These are phyloP conservation scores for Acacia crassicarpa DNA, from an alignment of 306 rosid genomes.

Conservation along the genomic window DNA sequence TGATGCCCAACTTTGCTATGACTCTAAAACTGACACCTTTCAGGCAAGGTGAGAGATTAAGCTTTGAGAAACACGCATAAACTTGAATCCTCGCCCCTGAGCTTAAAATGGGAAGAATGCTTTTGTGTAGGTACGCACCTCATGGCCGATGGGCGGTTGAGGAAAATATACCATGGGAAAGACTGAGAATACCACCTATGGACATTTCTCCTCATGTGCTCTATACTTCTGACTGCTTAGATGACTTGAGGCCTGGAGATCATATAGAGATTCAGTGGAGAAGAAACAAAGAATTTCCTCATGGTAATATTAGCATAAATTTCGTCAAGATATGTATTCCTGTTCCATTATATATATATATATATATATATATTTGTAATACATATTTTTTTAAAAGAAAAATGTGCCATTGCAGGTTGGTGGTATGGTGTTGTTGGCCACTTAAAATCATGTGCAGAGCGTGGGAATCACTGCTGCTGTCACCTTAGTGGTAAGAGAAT, in stretches of 20 bases:
- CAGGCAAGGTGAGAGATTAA: constrained; percentile 69
- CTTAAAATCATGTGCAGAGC: constrained; percentile 59
- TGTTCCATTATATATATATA: constrained; percentile 16
- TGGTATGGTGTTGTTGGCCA: constrained; percentile 92
- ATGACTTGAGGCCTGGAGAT: constrained; percentile 73
- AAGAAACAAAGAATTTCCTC: constrained; percentile 89
- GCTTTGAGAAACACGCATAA: constrained; percentile 2
- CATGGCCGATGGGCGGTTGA: constrained; percentile 89
- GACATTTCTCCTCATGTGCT: constrained; percentile 78
- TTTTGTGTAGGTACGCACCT: constrained; percentile 69
- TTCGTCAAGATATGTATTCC: constrained; percentile 17
- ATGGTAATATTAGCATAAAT: constrained; percentile 42
- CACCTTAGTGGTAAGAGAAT: constrained; percentile 56
- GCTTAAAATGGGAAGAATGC: background rate
- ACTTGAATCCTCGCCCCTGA: background rate
- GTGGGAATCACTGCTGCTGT: constrained; percentile 62
- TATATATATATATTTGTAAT: constrained; percentile 16
- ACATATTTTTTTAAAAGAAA: background rate
- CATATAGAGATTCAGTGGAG: constrained; percentile 97
- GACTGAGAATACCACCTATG: constrained; percentile 80
- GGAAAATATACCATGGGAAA: constrained; percentile 70
- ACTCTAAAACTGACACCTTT: constrained; percentile 57
- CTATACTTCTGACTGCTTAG: constrained; percentile 67
- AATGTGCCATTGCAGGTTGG: constrained; percentile 65
- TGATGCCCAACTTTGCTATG: constrained; percentile 85